phyloP scores from a whole-genome alignment of 768 basidiomycete genomes.

The Russula vinacea region DNA sequence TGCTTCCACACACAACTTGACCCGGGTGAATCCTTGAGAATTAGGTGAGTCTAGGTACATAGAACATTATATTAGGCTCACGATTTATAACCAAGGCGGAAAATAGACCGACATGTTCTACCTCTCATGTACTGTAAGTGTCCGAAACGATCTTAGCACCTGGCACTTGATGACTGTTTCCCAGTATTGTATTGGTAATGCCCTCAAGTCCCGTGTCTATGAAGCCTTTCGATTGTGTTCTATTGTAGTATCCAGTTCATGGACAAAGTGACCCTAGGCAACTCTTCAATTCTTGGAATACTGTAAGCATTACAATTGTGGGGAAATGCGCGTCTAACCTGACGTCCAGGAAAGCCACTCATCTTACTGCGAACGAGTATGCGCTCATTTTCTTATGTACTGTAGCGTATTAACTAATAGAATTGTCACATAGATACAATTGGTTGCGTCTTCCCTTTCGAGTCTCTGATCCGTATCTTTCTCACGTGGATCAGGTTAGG shows the following conservation, averaged over 20 bases:
- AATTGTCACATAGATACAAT: slow-evolving; percentile 49
- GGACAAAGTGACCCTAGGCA: slow-evolving; percentile 72
- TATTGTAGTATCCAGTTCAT: slow-evolving; percentile 66
- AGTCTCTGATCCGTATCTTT: too few species aligned
- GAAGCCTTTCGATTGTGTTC: slow-evolving; percentile 32
- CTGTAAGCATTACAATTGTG: slow-evolving; percentile 39
- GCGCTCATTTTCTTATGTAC: slow-evolving; percentile 26
- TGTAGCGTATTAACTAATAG: not conserved
- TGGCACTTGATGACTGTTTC: slow-evolving; percentile 8
- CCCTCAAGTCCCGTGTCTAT: not conserved
- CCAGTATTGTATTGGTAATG: slow-evolving; percentile 55
- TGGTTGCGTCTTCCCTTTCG: slow-evolving; percentile 42
- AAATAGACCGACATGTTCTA: slow-evolving; percentile 64
- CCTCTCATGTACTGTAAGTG: slow-evolving; percentile 69
- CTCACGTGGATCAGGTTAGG: slow-evolving; percentile 51
- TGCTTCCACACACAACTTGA: slow-evolving; percentile 46
- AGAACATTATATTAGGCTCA: not conserved
- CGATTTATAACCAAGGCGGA: slow-evolving; percentile 40
- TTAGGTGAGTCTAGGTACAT: slow-evolving; percentile 39
- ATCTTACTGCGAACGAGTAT: slow-evolving; percentile 64
- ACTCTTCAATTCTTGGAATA: slow-evolving; percentile 67
- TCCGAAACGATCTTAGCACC: not conserved
- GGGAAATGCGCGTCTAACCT: slow-evolving; percentile 7
- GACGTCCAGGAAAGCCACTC: slow-evolving; percentile 48
- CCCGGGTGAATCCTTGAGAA: slow-evolving; percentile 47